A percentile compares a stretch with the other conserved stretches of the same genome.
Conservation (phyloP, 441 rosid genomes). For the Euphorbia corollata region DNA sequence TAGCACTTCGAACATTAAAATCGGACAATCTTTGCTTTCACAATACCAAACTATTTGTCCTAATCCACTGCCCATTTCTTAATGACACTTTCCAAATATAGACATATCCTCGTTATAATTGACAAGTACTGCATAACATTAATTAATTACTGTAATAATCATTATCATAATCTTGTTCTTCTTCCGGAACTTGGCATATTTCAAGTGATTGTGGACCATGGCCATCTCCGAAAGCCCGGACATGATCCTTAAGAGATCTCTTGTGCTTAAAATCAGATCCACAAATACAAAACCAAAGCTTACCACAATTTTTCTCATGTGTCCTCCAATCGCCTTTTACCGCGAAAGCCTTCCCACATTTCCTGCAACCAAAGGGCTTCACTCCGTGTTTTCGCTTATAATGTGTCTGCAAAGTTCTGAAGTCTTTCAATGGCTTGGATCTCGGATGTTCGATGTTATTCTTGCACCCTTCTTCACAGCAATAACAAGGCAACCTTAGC, state of each 20-base stretch:
- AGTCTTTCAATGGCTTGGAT: conserved; percentile 80
- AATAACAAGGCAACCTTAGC: conserved; percentile 74
- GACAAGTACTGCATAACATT: no score
- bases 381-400: conserved; percentile 75
- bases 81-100: background rate
- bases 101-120: conserved; percentile 14
- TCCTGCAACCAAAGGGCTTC: conserved; percentile 71
- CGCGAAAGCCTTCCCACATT: conserved; percentile 73
- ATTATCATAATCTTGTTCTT: conserved; percentile 26
- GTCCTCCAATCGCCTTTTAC: conserved; percentile 93
- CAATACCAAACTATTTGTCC: conserved; percentile 21
- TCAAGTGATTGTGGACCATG: conserved; percentile 59
- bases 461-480: conserved; percentile 81
- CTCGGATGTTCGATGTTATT: conserved; percentile 80
- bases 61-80: conserved; percentile 13
- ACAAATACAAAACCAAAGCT: conserved; percentile 76
- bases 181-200: conserved; percentile 31
- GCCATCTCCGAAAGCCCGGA: conserved; percentile 67
- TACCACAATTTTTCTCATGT: conserved; percentile 90
- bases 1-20: conserved; percentile 20
- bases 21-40: conserved; percentile 23
- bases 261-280: conserved; percentile 92
- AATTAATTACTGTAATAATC: conserved; percentile 28
- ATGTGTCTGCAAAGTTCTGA: conserved; percentile 85
- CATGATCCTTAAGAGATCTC: conserved; percentile 84